Base-by-base conservation (phyloP, 164 flowering plant genomes). In the Magnolia sinica region DNA sequence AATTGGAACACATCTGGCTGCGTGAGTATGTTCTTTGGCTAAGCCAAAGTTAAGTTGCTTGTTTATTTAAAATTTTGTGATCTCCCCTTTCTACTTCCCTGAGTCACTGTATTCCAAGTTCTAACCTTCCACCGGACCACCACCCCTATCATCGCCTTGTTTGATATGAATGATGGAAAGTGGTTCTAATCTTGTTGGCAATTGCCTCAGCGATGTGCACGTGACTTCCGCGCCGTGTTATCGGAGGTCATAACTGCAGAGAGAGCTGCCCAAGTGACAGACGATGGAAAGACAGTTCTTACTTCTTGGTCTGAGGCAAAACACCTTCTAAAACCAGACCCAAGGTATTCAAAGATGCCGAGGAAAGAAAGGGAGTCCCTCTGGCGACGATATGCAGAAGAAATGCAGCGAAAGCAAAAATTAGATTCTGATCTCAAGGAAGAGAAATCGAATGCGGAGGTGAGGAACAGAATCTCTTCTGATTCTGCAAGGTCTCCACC, bases 261-360 rank as follows among this genome's bases (percentile, higher is more conserved):
- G 75, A 89, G 88, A 69, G 91, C 93, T 73, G 29, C 87, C 22
- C 81, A 81, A 73, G 90, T 88, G 78, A 81, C 85, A 16, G 97
- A 96, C 78, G 94, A 90, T 76, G 95, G 97, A 71, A 96, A 92
- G 83, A 91, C 98, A 13, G 82, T 82, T 52, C 82, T 92, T 37
- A 88, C 79, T 73, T 96, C 99, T 9, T 96, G 99, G 99, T 90
- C 99, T 51, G 89, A 91, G 14, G 98, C 98, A 22, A 96, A 93
- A 82, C 87, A 78, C 9, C 82, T 90, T 45, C 81, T 96, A 37
- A 96, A 89, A 82, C 24, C 82, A 27, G 98, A 96, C 81, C 86
- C 86, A 5, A 84, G 99, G 72, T 96, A 92, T 77, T 80, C 82
- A 73, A 96, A 88, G 83, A 85, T 89, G 89, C 91, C 98, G 9